Evolutionary conservation across 78 protist species (phyloP), one percentile per base, ranked within the genome.

Genomic region (Cavenderia fasciculata): DNA sequence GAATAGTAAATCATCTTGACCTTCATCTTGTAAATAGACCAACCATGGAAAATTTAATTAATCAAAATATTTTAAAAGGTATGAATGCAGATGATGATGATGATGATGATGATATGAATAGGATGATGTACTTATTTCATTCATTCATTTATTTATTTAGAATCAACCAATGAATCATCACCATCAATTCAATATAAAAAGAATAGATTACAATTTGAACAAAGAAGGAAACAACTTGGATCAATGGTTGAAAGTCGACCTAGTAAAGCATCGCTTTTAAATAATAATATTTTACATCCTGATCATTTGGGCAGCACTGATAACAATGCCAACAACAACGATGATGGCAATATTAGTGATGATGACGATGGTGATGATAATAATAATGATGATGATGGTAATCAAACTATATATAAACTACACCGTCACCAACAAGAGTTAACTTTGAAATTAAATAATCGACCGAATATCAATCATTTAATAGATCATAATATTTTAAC

Each of bases 41-140:
- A 21, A 63, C 72, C 33, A 43, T 23, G 4, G 72, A 63, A n/a
- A 47, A 63, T 16, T 38, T 63, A 21, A 63, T 34, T n/a, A 63
- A 63, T 63, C 47, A 34, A 4, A 63, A 63, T 63, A 63, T 63
- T 19, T 63, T 63, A 63, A 63, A 63, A 40, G 72, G 72, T 63
- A 63, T 19, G 59, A 11, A 46, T 46, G 51, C n/a, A 52, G 14
- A 46, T 46, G 11, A 8, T 46, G 51, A 46, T 46, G 11, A 11
- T 11, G 51, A 8, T 46, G 51, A 14, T 11, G 51, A 23, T 21
- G 11, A 21, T 8, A 52, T 19, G 5, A 4, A 18, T 61, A 4
- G 31, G 5, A 61, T 61, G 6, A 61, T 34, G 3, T 34, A 61
- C 23, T 34, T 34, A 31, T 14, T 5, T 18, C 4, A 34, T 31